These are phyloP conservation scores for Schizonepeta tenuifolia DNA, from an alignment of 257 asterid species.

Conservation along the genomic window DNA sequence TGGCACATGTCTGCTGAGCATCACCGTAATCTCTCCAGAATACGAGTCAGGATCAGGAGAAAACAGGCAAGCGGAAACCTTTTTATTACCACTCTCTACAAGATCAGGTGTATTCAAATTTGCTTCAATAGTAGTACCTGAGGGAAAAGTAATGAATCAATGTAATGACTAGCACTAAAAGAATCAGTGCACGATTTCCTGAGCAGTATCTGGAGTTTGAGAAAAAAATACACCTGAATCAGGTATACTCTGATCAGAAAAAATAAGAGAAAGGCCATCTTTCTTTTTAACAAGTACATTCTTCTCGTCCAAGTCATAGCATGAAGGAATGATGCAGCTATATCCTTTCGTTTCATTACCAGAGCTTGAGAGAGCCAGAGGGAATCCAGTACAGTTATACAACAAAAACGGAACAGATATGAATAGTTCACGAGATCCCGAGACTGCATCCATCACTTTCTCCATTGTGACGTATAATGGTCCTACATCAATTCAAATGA, in stretches of 20 bases:
- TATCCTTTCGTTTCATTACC: constrained; percentile 62
- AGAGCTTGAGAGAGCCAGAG: constrained; percentile 72
- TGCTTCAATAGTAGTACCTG: constrained; percentile 50
- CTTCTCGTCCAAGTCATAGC: constrained; percentile 74
- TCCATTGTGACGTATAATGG: constrained; percentile 78
- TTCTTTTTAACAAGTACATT: constrained; percentile 51
- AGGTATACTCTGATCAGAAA: constrained; percentile 53
- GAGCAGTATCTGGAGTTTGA: constrained; percentile 34
- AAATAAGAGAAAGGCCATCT: constrained; percentile 76
- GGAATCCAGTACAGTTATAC: constrained; percentile 89
- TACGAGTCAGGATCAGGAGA: constrained; percentile 74
- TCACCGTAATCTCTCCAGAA: constrained; percentile 73
- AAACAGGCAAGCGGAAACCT: constrained; percentile 73
- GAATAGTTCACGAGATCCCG: constrained; percentile 94
- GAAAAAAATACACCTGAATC: constrained; percentile 38
- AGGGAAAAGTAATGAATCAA: constrained; percentile 37
- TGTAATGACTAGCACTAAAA: constrained; percentile 24
- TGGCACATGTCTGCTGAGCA: constrained; percentile 64
- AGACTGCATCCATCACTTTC: constrained; percentile 89
- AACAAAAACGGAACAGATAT: constrained; percentile 82
- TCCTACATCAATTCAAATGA: constrained; percentile 52
- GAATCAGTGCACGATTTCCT: constrained; percentile 27
- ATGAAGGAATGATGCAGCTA: constrained; percentile 72
- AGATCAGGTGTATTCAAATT: constrained; percentile 45
- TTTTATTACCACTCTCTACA: constrained; percentile 45